Conservation (phyloP, 805 yeast genomes). For the Zygoascus ofunaensis region DNA sequence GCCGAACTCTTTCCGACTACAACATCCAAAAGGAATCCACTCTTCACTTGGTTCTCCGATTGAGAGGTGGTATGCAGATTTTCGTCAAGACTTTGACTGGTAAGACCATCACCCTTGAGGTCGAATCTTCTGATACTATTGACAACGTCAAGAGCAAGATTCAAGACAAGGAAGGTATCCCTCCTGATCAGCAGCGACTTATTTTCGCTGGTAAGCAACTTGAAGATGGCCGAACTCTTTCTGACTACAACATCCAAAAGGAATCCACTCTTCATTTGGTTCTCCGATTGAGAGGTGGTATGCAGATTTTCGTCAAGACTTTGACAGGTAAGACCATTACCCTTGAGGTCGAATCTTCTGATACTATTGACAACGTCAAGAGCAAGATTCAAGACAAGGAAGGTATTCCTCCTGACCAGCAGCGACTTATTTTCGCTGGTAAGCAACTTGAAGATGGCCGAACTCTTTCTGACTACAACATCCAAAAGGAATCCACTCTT, state of each 20-base stretch:
- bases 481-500: constrained; percentile 84
- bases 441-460: constrained; percentile 93
- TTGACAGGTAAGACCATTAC: constrained; percentile 87
- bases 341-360: constrained; percentile 83
- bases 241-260: constrained; percentile 93
- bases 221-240: constrained; percentile 90
- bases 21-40: constrained; percentile 93
- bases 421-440: constrained; percentile 90
- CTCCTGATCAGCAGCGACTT: constrained; percentile 93
- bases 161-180: constrained; percentile 94
- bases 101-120: constrained; percentile 81
- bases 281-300: constrained; percentile 80
- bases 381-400: constrained; percentile 93
- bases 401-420: constrained; percentile 96
- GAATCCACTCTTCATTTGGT: constrained; percentile 83
- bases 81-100: constrained; percentile 87
- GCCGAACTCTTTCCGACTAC: constrained; percentile 88
- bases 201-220: constrained; percentile 95
- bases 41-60: constrained; percentile 72
- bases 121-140: constrained; percentile 90
- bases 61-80: constrained; percentile 91
- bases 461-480: constrained; percentile 88
- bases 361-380: constrained; percentile 90
- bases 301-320: constrained; percentile 76
- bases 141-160: constrained; percentile 93